Base-by-base conservation (phyloP, 208 protist species). In the Acanthamoeba royreba region DNA sequence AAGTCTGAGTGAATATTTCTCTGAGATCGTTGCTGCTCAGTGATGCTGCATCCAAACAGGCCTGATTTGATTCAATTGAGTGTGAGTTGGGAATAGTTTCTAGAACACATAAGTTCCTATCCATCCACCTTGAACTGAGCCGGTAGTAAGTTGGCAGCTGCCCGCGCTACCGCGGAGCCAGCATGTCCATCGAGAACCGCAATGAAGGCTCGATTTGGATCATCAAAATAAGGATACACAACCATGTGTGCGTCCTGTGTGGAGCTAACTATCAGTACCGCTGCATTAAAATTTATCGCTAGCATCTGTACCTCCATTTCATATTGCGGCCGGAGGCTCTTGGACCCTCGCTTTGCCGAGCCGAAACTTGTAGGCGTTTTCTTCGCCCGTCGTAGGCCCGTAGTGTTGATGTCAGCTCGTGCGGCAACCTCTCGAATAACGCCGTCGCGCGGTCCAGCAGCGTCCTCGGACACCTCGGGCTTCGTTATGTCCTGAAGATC, bases 141-240 rank as follows among this genome's bases (percentile, higher is more conserved):
- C n/a, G 85, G 85, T 25, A 92, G 31, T 8, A 92, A 40, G 22
- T 63, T 74, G 85, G 31, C 35, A 40, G 31, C 85, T 13, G 28
- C 85, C 55, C 72, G 55, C 11, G 85, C 85, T 25, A 38, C 85
- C 22, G 38, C 40, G 25, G 31, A 22, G 58, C 85, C 58, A 5
- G 85, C 85, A 19, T 92, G 85, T 22, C 85, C 85, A 25, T 92
- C 85, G 28, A 92, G 49, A 8, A 92, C 85, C 15, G 55, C 85
- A 11, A 92, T 25, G n/a, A 92, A 72, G 9, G 53, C 85, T 19
- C 40, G 28, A 40, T 42, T 40, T 38, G 15, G 8, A 19, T 92
- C 58, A 4, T 28, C 85, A 25, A 92, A 92, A 53, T 74, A 92
- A 19, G 85, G 85, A 40, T 55, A 47, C 28, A 40, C 53, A n/a